phyloP scores from a whole-genome alignment of 306 rosid species.

The Vachellia pachyceras region DNA sequence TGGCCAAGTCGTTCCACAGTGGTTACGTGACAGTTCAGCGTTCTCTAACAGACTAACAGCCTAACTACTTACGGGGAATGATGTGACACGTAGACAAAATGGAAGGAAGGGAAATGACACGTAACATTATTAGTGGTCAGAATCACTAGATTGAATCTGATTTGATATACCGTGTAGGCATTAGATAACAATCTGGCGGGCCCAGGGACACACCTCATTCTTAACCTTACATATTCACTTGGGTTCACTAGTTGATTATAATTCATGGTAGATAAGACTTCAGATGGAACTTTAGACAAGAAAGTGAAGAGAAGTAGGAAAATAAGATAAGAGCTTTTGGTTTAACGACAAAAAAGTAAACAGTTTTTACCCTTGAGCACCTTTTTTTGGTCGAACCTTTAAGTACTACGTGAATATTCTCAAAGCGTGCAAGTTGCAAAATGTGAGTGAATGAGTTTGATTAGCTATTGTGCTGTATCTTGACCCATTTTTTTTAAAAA shows the following conservation, averaged over 20 bases:
- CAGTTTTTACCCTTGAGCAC: background rate
- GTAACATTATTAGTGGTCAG: background rate
- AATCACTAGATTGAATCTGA: conserved; percentile 4
- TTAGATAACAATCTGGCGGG: background rate
- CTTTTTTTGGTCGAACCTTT: background rate
- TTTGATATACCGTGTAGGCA: conserved; percentile 35
- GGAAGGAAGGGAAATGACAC: no score
- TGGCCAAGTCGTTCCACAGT: no score
- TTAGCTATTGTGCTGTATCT: conserved; percentile 11
- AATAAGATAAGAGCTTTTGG: conserved; percentile 1
- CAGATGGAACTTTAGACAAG: background rate
- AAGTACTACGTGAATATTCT: conserved; percentile 10
- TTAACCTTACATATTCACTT: background rate
- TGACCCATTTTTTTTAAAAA: background rate
- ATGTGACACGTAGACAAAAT: no score
- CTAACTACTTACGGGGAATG: no score
- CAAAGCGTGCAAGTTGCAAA: background rate
- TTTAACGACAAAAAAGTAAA: background rate
- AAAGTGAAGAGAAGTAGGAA: background rate
- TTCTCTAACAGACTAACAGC: no score
- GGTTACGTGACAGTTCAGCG: no score
- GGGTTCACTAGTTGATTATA: background rate
- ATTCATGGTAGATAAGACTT: background rate
- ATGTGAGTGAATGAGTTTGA: conserved; percentile 10
- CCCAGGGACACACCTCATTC: background rate